A percentile compares a stretch with the other conserved stretches of the same genome.
These are phyloP conservation scores for Sporisorium exsertum DNA, from an alignment of 1,284 basidiomycete species.

Conservation along the genomic window DNA sequence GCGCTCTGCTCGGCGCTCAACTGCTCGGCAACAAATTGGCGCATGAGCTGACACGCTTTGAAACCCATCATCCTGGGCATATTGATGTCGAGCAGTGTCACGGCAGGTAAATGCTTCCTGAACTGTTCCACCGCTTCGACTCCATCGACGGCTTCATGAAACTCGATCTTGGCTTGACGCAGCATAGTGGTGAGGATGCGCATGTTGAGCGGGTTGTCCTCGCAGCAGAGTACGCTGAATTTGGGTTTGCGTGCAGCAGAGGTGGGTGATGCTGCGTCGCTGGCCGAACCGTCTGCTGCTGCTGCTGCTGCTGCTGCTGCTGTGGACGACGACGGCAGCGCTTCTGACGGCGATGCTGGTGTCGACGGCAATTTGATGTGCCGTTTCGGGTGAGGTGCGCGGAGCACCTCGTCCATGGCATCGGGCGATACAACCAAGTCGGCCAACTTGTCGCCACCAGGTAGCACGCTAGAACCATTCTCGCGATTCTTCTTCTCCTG, in stretches of 20 bases:
- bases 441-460: conserved; percentile 27
- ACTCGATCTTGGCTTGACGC: conserved; percentile 39
- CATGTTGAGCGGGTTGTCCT: conserved; percentile 62
- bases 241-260: conserved; percentile 9
- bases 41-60: conserved; percentile 53
- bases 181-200: conserved; percentile 53
- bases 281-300: neutral
- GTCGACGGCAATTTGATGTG: conserved; percentile 17
- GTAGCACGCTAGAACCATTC: neutral
- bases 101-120: conserved; percentile 36
- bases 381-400: conserved; percentile 32
- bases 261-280: neutral
- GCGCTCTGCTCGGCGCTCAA: neutral
- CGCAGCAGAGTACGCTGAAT: conserved; percentile 56
- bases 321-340: neutral
- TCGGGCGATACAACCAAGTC: conserved; percentile 39
- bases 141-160: conserved; percentile 49
- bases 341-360: neutral
- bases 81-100: conserved; percentile 60
- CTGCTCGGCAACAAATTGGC: conserved; percentile 17
- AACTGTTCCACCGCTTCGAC: conserved; percentile 55
- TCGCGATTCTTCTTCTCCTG: conserved; percentile 20
- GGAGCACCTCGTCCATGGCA: conserved; percentile 47
- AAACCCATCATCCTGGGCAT: conserved; percentile 62
- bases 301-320: too few species aligned